These are phyloP conservation scores for Trametes villosa DNA, from an alignment of 768 basidiomycete species.

Conservation along the genomic window DNA sequence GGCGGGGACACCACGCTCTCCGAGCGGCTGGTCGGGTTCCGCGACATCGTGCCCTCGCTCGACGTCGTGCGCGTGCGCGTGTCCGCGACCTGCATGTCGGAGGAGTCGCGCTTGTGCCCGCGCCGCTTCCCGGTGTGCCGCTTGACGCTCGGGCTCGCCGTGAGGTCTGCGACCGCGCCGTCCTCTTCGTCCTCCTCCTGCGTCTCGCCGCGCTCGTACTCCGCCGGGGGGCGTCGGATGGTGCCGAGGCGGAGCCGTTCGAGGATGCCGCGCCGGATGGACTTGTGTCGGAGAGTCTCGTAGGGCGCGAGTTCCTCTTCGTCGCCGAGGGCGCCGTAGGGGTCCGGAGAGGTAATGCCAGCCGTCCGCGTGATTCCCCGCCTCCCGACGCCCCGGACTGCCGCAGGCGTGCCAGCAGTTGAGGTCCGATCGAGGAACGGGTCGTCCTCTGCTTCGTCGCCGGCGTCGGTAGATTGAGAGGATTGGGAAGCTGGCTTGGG, in stretches of 20 bases:
- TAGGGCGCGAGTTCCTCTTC: conserved; percentile 42
- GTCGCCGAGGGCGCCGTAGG: conserved; percentile 19
- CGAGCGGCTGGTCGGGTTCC: conserved; percentile 14
- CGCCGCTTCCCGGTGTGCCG: conserved; percentile 4
- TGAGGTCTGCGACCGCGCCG: neutral
- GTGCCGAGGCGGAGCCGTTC: conserved; percentile 41
- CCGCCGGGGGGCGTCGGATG: conserved; percentile 33
- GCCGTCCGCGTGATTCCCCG: neutral
- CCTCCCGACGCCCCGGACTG: neutral
- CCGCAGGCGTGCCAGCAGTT: neutral
- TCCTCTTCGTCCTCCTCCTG: neutral
- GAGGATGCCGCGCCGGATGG: conserved; percentile 55
- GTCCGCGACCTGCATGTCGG: conserved; percentile 9
- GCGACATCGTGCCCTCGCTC: conserved; percentile 25
- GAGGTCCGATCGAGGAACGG: conserved; percentile 32
- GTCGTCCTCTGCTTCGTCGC: conserved; percentile 28
- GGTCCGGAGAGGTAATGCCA: conserved; percentile 20
- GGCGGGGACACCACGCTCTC: conserved; percentile 30
- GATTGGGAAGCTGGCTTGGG: neutral
- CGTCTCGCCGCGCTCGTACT: neutral
- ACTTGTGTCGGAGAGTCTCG: conserved; percentile 52
- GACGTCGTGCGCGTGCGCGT: conserved; percentile 14
- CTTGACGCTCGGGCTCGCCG: neutral
- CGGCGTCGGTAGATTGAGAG: neutral
- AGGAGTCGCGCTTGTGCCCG: conserved; percentile 13